These are phyloP conservation scores for Dactylellina parvicollis DNA, from an alignment of 2,329 filamentous ascomycete species.

Conservation along the genomic window DNA sequence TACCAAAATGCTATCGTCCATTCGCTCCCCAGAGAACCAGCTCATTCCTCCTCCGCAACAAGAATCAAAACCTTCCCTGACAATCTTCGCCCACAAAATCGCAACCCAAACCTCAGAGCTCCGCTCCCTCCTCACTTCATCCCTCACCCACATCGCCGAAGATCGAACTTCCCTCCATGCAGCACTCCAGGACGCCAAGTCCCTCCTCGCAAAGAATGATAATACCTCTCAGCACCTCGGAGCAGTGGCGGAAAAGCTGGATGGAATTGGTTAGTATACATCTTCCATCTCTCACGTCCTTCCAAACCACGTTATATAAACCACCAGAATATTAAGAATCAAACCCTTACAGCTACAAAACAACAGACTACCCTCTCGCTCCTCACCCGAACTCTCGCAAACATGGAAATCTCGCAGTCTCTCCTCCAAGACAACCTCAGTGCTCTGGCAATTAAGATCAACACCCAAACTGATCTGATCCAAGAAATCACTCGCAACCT, in stretches of 20 bases:
- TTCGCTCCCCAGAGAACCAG: background rate
- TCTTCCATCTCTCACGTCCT: background rate
- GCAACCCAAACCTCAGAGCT: constrained; percentile 15
- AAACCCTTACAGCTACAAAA: constrained; percentile 5
- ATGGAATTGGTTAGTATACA: constrained; percentile 5
- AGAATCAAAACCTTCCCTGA: constrained; percentile 33
- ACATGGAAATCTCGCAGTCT: constrained; percentile 1
- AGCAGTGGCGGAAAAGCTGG: background rate
- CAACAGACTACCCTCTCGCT: constrained; percentile 9
- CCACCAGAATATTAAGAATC: background rate
- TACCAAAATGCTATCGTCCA: constrained; percentile 20
- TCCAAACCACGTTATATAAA: too few relatives aligned
- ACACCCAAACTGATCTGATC: background rate
- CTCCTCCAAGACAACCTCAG: background rate
- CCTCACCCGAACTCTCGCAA: background rate
- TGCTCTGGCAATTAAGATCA: constrained; percentile 4
- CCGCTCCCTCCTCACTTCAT: constrained; percentile 11
- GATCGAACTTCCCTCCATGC: constrained; percentile 4
- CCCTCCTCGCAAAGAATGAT: background rate
- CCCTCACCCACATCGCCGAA: constrained; percentile 11
- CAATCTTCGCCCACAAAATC: constrained; percentile 39
- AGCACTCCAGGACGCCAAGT: constrained; percentile 7
- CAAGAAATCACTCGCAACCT: background rate
- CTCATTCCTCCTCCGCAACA: background rate
- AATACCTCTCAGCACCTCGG: background rate